A percentile compares a stretch with the other conserved stretches of the same genome.
Conservation (phyloP, 257 asterid species). For the Verbascum thapsus region DNA sequence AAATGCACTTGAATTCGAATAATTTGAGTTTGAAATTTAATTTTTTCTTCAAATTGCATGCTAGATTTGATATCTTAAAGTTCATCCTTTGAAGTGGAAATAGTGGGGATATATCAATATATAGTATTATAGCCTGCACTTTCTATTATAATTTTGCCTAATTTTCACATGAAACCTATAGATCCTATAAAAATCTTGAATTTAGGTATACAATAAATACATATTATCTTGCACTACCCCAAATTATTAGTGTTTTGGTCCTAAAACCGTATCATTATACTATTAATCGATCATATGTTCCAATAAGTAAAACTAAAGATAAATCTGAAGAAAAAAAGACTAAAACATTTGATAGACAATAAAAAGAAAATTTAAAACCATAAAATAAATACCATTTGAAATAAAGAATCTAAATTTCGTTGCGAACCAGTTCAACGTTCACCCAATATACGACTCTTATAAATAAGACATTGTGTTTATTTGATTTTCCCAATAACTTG, state of each 20-base stretch:
- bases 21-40: too few species aligned
- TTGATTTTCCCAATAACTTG: too few species aligned
- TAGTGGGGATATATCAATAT: neutral
- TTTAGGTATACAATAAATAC: neutral
- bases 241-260: conserved; percentile 1
- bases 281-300: conserved; percentile 17
- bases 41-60: too few species aligned
- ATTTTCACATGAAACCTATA: neutral
- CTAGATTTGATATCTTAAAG: too few species aligned
- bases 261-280: conserved; percentile 19
- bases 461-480: too few species aligned
- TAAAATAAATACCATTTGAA: too few species aligned
- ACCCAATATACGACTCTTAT: neutral
- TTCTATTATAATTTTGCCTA: neutral
- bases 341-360: too few species aligned
- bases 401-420: too few species aligned
- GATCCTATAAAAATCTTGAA: conserved; percentile 6
- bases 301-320: conserved; percentile 14
- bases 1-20: too few species aligned
- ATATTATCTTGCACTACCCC: conserved; percentile 4
- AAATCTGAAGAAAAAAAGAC: neutral
- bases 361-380: too few species aligned
- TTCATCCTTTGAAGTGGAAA: too few species aligned
- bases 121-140: neutral
- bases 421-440: neutral